Evolutionary conservation across 179 eudicot genomes (phyloP), one percentile per base, ranked within the genome.

Genomic region (Corrigiola litoralis): DNA sequence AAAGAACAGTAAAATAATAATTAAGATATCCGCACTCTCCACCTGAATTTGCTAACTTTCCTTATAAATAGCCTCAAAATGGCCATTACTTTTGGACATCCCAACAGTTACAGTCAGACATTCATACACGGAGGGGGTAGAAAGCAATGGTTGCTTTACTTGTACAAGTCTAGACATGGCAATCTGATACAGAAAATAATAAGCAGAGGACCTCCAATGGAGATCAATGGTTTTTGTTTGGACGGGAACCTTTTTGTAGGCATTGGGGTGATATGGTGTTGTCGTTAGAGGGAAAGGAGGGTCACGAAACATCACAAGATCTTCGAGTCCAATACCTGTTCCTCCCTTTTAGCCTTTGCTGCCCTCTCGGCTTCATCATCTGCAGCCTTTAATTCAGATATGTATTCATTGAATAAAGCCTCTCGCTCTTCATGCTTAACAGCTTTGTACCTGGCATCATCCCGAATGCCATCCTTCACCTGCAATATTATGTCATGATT

Each of bases 401-500:
- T 78, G 71, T 82, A 95, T 72, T 92, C 92, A 62, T 84, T 85
- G 58, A 92, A 95, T 37, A 92, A 63, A 51, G 65, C 66, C 75
- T 92, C 99, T 75, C 95, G 85, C 31, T 92, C 96, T 72, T 88
- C 97, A 66, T 92, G 97, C 75, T 73, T 82, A 49, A 95, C 87
- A 72, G 89, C 81, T 79, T 87, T 92, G 86, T 87, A 95, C 62
- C 97, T 79, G 32, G 84, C 81, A 66, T 95, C 99, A 72, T 82
- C 82, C 74, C 92, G 81, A 62, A 95, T 69, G 61, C 83, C 80
- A 62, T 95, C 99, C 80, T 88, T 95, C 59, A 88, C 92, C 99
- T 95, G 64, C 63, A 68, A 52, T 55, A 51, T 62, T 51, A 62
- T 9, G 52, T 40, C 45, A 53, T 37, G n/a, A 42, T 32, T 42